Conservation (phyloP, 495 filamentous ascomycete genomes). For the Aspergillus leporis region DNA sequence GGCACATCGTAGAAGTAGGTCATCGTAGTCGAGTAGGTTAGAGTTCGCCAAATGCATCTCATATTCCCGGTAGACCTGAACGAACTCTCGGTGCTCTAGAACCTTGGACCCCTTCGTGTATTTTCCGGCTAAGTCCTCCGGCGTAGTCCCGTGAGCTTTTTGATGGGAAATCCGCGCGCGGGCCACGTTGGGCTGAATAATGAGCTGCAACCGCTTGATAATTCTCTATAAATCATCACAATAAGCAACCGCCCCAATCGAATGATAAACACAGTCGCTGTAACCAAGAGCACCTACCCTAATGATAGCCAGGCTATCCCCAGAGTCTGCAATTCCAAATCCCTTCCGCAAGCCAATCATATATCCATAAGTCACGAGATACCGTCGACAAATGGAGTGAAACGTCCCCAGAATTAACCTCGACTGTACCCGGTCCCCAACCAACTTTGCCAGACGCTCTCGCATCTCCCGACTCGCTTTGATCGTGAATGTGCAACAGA, state of each 20-base stretch:
- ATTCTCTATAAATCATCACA: slow-evolving; percentile 57
- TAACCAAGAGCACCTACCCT: slow-evolving; percentile 1
- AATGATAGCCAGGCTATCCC: slow-evolving; percentile 75
- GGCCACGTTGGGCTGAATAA: slow-evolving; percentile 68
- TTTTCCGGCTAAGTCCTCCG: slow-evolving; percentile 42
- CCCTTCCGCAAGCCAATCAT: slow-evolving; percentile 77
- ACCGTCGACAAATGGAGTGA: slow-evolving; percentile 87
- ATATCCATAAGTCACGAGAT: slow-evolving; percentile 82
- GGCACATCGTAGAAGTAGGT: slow-evolving; percentile 81
- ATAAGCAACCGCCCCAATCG: background rate
- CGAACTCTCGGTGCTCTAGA: slow-evolving; percentile 71
- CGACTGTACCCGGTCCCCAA: slow-evolving; percentile 75
- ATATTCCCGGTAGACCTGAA: slow-evolving; percentile 75
- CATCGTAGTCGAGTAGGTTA: slow-evolving; percentile 93
- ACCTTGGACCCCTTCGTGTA: slow-evolving; percentile 44
- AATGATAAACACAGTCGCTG: background rate
- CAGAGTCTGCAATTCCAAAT: slow-evolving; percentile 91
- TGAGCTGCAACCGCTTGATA: slow-evolving; percentile 67
- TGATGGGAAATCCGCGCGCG: slow-evolving; percentile 78
- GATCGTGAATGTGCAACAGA: slow-evolving; percentile 97
- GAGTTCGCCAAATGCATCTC: slow-evolving; percentile 69
- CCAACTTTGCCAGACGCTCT: slow-evolving; percentile 72
- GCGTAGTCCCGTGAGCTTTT: slow-evolving; percentile 70
- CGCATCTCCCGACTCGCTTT: slow-evolving; percentile 98
- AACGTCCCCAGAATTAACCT: slow-evolving; percentile 91